These are phyloP conservation scores for Primulina eburnea DNA, from an alignment of 257 asterid species.

Conservation along the genomic window DNA sequence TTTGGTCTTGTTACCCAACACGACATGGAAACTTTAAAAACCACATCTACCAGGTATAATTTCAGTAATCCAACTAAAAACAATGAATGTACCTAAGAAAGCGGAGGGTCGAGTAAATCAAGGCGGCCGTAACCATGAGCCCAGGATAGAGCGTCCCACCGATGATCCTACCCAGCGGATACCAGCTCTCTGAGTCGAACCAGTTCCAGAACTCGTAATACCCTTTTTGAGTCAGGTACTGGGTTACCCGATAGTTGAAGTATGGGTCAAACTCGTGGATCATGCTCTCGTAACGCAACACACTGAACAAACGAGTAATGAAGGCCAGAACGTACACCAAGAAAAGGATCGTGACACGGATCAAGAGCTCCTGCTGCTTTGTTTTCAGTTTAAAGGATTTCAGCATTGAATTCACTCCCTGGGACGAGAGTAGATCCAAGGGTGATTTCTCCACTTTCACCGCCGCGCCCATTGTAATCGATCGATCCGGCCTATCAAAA, in stretches of 20 bases:
- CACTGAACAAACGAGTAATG: conserved; percentile 84
- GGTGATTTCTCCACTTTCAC: conserved; percentile 44
- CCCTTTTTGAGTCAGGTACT: conserved; percentile 70
- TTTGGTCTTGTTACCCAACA: background rate
- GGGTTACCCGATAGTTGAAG: conserved; percentile 93
- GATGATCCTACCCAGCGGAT: conserved; percentile 87
- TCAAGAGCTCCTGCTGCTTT: conserved; percentile 90
- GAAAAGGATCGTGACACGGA: conserved; percentile 77
- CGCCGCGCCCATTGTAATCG: conserved; percentile 32
- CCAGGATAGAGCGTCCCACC: conserved; percentile 99
- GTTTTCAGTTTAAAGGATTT: conserved; percentile 76
- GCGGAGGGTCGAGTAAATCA: conserved; percentile 79
- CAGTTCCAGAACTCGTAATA: conserved; percentile 97
- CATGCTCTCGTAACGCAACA: conserved; percentile 95
- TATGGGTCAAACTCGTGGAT: conserved; percentile 99
- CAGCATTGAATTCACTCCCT: conserved; percentile 37
- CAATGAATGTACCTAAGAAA: conserved; percentile 63
- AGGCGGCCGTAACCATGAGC: conserved; percentile 96
- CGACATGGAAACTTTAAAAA: background rate
- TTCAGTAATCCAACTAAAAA: background rate
- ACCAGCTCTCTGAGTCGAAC: conserved; percentile 99
- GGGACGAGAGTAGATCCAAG: conserved; percentile 45
- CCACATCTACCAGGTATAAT: background rate
- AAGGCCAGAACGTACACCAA: conserved; percentile 81
- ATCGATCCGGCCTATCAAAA: conserved; percentile 22